Percentiles rank a stretch among this genome's conserved stretches.
Conservation (phyloP, 495 filamentous ascomycete species). For the Talaromyces ruber region DNA sequence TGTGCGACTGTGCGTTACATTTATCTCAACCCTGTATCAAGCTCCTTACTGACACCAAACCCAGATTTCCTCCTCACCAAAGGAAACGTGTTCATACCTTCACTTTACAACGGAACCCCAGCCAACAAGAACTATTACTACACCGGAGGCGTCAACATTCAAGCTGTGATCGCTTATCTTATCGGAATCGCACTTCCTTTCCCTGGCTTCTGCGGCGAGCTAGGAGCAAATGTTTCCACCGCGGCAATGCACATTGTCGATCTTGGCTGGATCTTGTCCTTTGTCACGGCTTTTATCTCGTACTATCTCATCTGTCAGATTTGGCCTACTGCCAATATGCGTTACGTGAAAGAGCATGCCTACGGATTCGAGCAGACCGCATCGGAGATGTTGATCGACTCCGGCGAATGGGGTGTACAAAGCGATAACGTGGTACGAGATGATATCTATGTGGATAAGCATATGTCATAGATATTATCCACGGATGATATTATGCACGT, state of each 20-base stretch:
- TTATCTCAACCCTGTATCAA: not conserved
- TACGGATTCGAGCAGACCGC: not conserved
- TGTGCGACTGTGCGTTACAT: conserved; percentile 37
- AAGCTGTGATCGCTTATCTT: conserved; percentile 49
- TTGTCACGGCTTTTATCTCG: conserved; percentile 23
- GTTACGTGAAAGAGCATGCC: conserved; percentile 9
- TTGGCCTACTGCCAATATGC: conserved; percentile 27
- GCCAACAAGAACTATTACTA: conserved; percentile 29
- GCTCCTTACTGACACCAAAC: not conserved
- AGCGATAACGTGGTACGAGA: not conserved
- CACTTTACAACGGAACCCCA: conserved; percentile 17
- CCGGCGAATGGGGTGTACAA: not conserved
- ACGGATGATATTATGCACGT: not conserved
- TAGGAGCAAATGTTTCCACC: conserved; percentile 21
- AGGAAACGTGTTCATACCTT: conserved; percentile 43
- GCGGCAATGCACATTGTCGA: conserved; percentile 22
- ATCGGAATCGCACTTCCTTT: conserved; percentile 48
- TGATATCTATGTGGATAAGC: not conserved
- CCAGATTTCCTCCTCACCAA: conserved; percentile 45
- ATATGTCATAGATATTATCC: not conserved
- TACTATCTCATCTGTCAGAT: conserved; percentile 28
- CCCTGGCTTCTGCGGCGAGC: conserved; percentile 32
- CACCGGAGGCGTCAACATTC: conserved; percentile 43
- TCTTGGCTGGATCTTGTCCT: conserved; percentile 32
- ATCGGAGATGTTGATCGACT: not conserved